phyloP scores from a whole-genome alignment of 441 rosid genomes.

The Macaranga tanarius region DNA sequence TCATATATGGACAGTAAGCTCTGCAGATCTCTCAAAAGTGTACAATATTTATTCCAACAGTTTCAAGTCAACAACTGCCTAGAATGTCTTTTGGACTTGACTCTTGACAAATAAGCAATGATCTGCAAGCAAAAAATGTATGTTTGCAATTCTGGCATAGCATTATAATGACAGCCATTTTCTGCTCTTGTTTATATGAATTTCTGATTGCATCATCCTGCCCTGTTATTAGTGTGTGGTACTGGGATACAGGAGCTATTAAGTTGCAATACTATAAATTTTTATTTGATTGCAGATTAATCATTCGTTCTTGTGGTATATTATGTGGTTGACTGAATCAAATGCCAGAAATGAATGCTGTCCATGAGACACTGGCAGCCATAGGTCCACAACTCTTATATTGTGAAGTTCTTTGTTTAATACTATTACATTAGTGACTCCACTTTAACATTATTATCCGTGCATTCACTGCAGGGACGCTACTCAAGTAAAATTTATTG shows the following conservation, averaged over 20 bases:
- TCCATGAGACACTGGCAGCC: not conserved
- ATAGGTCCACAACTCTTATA: not conserved
- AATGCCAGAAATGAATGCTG: not conserved
- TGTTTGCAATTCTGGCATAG: not conserved
- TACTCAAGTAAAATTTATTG: not conserved
- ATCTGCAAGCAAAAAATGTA: not conserved
- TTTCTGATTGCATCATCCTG: not conserved
- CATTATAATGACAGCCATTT: not conserved
- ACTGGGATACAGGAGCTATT: not conserved
- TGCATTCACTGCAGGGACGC: not conserved
- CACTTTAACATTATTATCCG: not conserved
- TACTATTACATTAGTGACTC: not conserved
- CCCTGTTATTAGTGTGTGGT: not conserved
- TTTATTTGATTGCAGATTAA: not conserved
- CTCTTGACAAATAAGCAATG: not conserved
- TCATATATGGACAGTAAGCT: conserved; percentile 80
- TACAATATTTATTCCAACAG: conserved; percentile 54
- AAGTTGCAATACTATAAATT: not conserved
- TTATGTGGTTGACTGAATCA: not conserved
- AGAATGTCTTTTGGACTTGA: conserved; percentile 15
- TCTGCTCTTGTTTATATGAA: conserved; percentile 1
- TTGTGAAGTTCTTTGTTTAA: not conserved
- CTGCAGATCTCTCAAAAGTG: conserved; percentile 58
- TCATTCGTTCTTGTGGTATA: not conserved
- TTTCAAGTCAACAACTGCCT: conserved; percentile 26